Percentiles rank a stretch among this genome's conserved stretches.
Conservation (phyloP, 1,284 basidiomycete species). For the Mycocalia duriaeana region DNA sequence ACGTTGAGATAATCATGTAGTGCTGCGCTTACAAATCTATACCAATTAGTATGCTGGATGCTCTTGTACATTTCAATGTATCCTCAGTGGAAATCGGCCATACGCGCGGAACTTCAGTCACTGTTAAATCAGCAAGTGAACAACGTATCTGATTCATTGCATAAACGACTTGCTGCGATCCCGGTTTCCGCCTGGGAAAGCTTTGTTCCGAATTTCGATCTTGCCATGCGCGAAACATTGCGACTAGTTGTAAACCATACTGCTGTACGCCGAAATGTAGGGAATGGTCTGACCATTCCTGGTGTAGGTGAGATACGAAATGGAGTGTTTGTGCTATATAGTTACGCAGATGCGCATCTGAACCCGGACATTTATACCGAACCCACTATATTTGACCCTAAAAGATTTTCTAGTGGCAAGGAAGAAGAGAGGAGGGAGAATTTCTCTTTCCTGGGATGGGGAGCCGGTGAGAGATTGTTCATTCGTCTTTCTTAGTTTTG, state of each 20-base stretch:
- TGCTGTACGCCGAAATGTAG: constrained; percentile 19
- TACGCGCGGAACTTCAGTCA: constrained; percentile 18
- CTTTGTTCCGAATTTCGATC: constrained; percentile 27
- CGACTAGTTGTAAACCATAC: constrained; percentile 18
- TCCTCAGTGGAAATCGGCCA: constrained; percentile 24
- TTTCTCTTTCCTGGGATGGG: neutral
- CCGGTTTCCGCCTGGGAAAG: constrained; percentile 32
- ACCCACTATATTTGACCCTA: neutral
- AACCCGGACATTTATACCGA: neutral
- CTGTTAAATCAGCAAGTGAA: constrained; percentile 23
- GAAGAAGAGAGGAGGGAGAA: neutral
- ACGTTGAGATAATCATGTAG: no score
- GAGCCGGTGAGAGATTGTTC: neutral
- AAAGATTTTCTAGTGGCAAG: neutral
- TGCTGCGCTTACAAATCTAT: no score
- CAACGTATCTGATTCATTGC: constrained; percentile 18
- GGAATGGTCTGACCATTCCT: neutral
- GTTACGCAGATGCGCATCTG: neutral
- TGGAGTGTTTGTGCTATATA: neutral
- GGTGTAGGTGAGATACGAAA: neutral
- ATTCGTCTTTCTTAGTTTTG: neutral
- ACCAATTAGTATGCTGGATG: neutral
- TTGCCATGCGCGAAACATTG: constrained; percentile 30
- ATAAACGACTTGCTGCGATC: constrained; percentile 24
- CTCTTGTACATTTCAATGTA: neutral